A percentile compares a stretch with the other conserved stretches of the same genome.
These are phyloP conservation scores for Ogataea nonfermentans DNA, from an alignment of 805 yeast species.

Conservation along the genomic window DNA sequence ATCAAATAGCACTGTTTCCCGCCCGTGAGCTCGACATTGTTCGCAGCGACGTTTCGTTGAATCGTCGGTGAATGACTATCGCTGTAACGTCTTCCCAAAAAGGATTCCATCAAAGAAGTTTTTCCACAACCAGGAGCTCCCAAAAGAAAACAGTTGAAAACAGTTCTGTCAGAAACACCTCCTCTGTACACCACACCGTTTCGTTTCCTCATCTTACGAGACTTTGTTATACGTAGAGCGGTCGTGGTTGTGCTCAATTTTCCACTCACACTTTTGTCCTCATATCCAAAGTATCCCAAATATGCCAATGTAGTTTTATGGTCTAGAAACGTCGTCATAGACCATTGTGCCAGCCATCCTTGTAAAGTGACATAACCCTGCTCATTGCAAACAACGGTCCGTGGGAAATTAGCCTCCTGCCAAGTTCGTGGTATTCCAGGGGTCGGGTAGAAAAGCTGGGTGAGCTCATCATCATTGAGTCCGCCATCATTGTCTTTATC, in stretches of 20 bases:
- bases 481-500: constrained; percentile 98
- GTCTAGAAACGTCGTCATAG: constrained; percentile 89
- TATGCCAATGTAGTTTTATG: constrained; percentile 82
- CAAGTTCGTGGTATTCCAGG: constrained; percentile 91
- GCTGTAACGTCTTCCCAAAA: constrained; percentile 69
- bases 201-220: constrained; percentile 66
- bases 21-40: constrained; percentile 89
- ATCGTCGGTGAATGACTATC: constrained; percentile 79
- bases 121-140: constrained; percentile 91
- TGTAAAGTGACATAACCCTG: constrained; percentile 87
- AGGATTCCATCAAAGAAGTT: constrained; percentile 77
- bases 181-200: constrained; percentile 66
- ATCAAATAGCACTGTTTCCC: constrained; percentile 94
- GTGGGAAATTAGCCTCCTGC: constrained; percentile 83
- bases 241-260: constrained; percentile 23
- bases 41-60: constrained; percentile 77
- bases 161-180: constrained; percentile 76
- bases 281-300: constrained; percentile 87
- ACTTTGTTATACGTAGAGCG: constrained; percentile 79
- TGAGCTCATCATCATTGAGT: constrained; percentile 68
- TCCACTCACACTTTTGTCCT: constrained; percentile 34
- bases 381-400: constrained; percentile 84
- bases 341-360: constrained; percentile 99
- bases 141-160: constrained; percentile 82
- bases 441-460: constrained; percentile 74